These are phyloP conservation scores for Helianthus tuberosus DNA, from an alignment of 129 eudicot genomes.

Conservation along the genomic window DNA sequence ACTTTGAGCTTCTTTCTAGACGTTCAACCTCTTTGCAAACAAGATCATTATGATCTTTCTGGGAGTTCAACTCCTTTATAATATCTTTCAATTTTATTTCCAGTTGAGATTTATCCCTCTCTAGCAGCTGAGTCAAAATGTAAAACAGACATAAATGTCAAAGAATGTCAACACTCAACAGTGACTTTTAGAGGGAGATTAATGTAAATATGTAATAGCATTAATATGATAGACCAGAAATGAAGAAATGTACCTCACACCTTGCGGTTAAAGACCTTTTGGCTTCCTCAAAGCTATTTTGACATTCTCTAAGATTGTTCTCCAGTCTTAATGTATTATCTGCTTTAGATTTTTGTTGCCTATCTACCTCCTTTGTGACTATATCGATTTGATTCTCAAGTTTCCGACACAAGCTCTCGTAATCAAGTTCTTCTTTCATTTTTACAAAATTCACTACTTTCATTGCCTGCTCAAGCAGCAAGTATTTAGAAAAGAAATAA, in stretches of 20 bases:
- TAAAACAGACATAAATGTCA: constrained; percentile 27
- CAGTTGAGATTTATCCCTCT: constrained; percentile 72
- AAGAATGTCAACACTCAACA: background rate
- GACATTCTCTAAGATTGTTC: constrained; percentile 61
- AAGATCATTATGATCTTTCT: constrained; percentile 55
- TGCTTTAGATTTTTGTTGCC: constrained; percentile 77
- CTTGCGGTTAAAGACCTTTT: constrained; percentile 65
- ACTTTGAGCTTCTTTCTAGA: constrained; percentile 54
- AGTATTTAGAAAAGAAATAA: constrained; percentile 16
- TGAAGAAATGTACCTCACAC: constrained; percentile 72
- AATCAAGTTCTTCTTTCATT: constrained; percentile 96
- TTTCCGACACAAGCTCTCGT: constrained; percentile 81
- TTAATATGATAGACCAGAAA: constrained; percentile 10
- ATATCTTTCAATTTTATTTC: constrained; percentile 54
- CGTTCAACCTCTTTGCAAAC: constrained; percentile 64
- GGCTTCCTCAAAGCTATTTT: constrained; percentile 59
- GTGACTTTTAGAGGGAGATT: background rate
- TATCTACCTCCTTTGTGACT: constrained; percentile 79
- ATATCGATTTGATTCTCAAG: constrained; percentile 87
- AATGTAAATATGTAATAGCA: background rate
- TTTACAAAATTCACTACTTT: constrained; percentile 86
- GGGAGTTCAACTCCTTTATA: constrained; percentile 51
- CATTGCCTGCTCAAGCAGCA: constrained; percentile 80
- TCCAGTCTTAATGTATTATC: constrained; percentile 55
- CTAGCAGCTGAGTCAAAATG: constrained; percentile 51